Evolutionary conservation across 2,329 filamentous ascomycete species (phyloP).

Genomic region (Stagonosporopsis cucurbitacearum): DNA sequence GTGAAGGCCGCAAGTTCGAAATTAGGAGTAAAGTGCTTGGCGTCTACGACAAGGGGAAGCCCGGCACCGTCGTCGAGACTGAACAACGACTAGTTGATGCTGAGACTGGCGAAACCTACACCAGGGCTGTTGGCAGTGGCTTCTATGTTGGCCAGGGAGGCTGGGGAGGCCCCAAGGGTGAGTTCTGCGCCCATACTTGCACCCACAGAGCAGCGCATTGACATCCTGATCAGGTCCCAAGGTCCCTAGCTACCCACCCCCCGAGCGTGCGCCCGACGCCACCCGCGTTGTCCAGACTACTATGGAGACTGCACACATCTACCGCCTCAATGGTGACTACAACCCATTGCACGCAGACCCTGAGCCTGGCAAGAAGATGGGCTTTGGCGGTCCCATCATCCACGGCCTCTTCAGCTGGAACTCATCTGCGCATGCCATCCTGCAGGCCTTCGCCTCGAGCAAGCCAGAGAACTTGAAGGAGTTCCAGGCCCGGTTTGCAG

Average conservation of each 20-base stretch:
- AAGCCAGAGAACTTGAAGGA: constrained; percentile 83
- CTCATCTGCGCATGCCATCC: constrained; percentile 72
- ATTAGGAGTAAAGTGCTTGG: constrained; percentile 78
- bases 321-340: constrained; percentile 87
- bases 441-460: constrained; percentile 75
- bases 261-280: constrained; percentile 73
- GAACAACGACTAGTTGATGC: constrained; percentile 79
- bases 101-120: constrained; percentile 72
- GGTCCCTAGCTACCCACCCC: constrained; percentile 78
- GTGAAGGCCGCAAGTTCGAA: constrained; percentile 76
- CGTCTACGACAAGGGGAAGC: constrained; percentile 88
- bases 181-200: constrained; percentile 18
- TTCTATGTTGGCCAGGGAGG: constrained; percentile 83
- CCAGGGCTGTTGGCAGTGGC: constrained; percentile 69
- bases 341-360: constrained; percentile 91
- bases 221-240: constrained; percentile 61
- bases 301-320: constrained; percentile 67
- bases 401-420: constrained; percentile 93
- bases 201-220: not conserved
- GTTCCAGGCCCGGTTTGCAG: constrained; percentile 87
- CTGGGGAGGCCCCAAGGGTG: constrained; percentile 90
- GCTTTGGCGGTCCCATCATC: constrained; percentile 87
- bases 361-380: constrained; percentile 85
- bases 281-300: constrained; percentile 74
- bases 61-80: constrained; percentile 80